phyloP scores from a whole-genome alignment of 495 filamentous ascomycete species.

The Penicillium mononematosum region DNA sequence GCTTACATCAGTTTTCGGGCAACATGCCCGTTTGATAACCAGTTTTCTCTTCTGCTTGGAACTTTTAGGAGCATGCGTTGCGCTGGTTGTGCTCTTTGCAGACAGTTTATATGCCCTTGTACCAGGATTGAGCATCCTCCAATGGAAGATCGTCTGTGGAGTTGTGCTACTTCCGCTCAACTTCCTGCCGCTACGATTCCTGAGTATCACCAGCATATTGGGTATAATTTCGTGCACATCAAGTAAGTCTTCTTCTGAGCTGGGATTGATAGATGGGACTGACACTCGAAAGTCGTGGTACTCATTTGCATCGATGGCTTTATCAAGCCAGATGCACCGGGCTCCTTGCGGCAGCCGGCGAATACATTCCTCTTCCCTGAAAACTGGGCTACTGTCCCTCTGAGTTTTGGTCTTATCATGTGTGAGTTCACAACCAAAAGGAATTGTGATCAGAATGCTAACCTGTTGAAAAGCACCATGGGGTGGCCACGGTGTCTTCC shows the following conservation, averaged over 20 bases:
- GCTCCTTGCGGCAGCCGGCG: constrained; percentile 83
- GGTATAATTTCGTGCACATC: constrained; percentile 85
- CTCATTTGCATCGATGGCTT: constrained; percentile 84
- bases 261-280: background rate
- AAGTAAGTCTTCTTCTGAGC: constrained; percentile 56
- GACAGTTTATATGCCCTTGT: constrained; percentile 82
- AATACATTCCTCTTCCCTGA: constrained; percentile 69
- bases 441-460: background rate
- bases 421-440: constrained; percentile 41
- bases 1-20: constrained; percentile 94
- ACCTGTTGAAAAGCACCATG: constrained; percentile 60
- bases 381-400: constrained; percentile 86
- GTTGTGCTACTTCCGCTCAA: constrained; percentile 77
- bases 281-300: constrained; percentile 59
- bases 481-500: constrained; percentile 94
- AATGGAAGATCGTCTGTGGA: constrained; percentile 88
- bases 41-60: constrained; percentile 87
- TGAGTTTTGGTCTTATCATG: constrained; percentile 94
- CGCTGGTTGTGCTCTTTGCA: constrained; percentile 88
- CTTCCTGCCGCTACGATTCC: constrained; percentile 77
- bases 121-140: constrained; percentile 64
- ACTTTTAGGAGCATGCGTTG: constrained; percentile 84
- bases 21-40: constrained; percentile 71
- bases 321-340: constrained; percentile 74
- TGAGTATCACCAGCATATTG: constrained; percentile 88